phyloP scores from a whole-genome alignment of 257 asterid species.

The Solanum ossicruentum region DNA sequence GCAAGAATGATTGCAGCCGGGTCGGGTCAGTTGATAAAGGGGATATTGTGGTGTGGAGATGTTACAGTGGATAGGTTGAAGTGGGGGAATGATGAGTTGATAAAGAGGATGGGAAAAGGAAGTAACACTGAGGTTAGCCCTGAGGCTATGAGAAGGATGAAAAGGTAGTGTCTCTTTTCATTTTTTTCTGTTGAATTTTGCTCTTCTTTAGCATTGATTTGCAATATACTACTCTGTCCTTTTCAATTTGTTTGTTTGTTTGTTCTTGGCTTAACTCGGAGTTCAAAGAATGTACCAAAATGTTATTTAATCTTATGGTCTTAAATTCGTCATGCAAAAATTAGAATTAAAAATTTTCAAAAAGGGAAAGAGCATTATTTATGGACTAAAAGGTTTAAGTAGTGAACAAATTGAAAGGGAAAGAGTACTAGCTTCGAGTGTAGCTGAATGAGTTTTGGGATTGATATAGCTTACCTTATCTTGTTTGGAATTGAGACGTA shows the following conservation, averaged over 20 bases:
- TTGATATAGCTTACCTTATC: neutral
- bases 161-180: slow-evolving; percentile 30
- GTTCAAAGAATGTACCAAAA: neutral
- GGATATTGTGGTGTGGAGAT: slow-evolving; percentile 94
- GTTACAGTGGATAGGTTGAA: slow-evolving; percentile 66
- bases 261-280: neutral
- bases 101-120: slow-evolving; percentile 35
- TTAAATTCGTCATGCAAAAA: neutral
- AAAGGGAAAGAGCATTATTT: neutral
- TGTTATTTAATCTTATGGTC: neutral
- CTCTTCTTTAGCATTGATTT: neutral
- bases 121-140: slow-evolving; percentile 52
- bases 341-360: neutral
- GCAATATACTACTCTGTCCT: neutral
- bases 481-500: neutral
- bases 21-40: slow-evolving; percentile 74
- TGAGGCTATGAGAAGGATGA: slow-evolving; percentile 42
- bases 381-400: neutral
- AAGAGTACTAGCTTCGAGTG: neutral
- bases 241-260: neutral
- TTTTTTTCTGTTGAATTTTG: neutral
- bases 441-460: neutral
- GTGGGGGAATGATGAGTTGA: slow-evolving; percentile 73
- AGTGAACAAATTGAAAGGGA: neutral
- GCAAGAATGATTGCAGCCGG: slow-evolving; percentile 78